Conservation (phyloP, 805 yeast genomes). For the Metschnikowia noctiluminum region DNA sequence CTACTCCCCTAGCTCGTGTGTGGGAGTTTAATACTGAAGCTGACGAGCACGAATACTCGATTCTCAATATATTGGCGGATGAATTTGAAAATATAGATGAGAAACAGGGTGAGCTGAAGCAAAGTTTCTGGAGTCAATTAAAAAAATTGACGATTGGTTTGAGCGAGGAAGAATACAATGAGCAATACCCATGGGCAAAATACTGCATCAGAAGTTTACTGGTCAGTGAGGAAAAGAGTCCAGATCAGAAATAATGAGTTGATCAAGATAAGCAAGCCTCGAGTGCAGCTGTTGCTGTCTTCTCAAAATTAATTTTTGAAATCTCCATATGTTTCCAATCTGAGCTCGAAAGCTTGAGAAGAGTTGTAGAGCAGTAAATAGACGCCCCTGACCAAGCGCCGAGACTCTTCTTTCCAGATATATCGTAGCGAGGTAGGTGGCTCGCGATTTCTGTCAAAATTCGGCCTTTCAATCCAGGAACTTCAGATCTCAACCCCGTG, state of each 20-base stretch:
- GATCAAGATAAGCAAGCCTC: background rate
- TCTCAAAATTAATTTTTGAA: conserved; percentile 4
- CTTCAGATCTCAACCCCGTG: conserved; percentile 7
- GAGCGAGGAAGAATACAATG: conserved; percentile 15
- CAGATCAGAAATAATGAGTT: background rate
- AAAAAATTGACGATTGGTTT: conserved; percentile 11
- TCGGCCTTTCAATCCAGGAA: conserved; percentile 10
- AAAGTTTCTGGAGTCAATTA: conserved; percentile 9
- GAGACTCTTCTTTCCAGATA: conserved; percentile 11
- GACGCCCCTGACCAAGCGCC: conserved; percentile 21
- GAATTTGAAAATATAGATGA: conserved; percentile 15
- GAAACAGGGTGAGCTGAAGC: background rate
- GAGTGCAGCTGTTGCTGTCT: background rate
- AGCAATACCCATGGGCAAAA: conserved; percentile 19
- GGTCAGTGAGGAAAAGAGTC: conserved; percentile 1
- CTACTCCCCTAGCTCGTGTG: conserved; percentile 17
- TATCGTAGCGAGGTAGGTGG: conserved; percentile 1
- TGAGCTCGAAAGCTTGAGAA: conserved; percentile 10
- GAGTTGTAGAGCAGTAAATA: conserved; percentile 17
- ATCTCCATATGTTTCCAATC: conserved; percentile 16
- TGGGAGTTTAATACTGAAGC: conserved; percentile 11
- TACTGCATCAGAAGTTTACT: conserved; percentile 5
- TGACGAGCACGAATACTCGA: conserved; percentile 13
- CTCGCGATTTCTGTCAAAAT: conserved; percentile 7
- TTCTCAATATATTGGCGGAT: conserved; percentile 15